A percentile compares a stretch with the other conserved stretches of the same genome.
Conservation (phyloP, 2,329 filamentous ascomycete genomes). For the Colletotrichum sp. region DNA sequence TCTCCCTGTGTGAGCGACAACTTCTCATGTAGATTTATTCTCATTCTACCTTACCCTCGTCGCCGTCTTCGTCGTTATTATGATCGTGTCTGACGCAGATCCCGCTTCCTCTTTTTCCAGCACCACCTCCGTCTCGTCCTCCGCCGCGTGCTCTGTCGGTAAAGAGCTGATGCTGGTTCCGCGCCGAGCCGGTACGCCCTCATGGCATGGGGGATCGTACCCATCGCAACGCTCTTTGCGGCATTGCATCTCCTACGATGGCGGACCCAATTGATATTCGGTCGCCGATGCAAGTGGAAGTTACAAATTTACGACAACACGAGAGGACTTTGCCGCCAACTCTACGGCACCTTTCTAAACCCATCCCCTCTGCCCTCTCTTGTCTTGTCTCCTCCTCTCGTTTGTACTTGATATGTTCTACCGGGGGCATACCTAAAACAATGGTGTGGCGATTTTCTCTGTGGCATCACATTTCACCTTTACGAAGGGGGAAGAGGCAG, state of each 20-base stretch:
- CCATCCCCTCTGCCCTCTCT: neutral
- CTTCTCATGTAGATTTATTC: neutral
- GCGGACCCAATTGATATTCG: neutral
- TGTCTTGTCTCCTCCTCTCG: neutral
- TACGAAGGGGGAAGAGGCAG: neutral
- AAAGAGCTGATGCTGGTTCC: neutral
- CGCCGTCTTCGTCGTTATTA: neutral
- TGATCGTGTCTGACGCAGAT: neutral
- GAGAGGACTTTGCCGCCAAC: neutral
- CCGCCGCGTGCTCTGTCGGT: too few relatives aligned
- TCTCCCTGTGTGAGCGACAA: neutral
- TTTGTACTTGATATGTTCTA: neutral
- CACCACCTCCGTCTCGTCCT: neutral
- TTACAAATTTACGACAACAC: neutral
- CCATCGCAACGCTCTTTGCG: neutral
- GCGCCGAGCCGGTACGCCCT: too few relatives aligned
- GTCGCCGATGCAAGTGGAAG: fast-evolving
- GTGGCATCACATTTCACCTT: neutral
- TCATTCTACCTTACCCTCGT: neutral
- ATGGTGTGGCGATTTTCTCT: too few relatives aligned
- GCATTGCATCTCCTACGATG: neutral
- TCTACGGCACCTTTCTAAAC: neutral
- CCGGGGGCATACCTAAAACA: neutral
- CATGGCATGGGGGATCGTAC: neutral
- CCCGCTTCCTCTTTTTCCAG: neutral